Evolutionary conservation across 176 grass and related monocot genomes (phyloP), one percentile per base, ranked within the genome.

Genomic region (Oryza brachyantha): DNA sequence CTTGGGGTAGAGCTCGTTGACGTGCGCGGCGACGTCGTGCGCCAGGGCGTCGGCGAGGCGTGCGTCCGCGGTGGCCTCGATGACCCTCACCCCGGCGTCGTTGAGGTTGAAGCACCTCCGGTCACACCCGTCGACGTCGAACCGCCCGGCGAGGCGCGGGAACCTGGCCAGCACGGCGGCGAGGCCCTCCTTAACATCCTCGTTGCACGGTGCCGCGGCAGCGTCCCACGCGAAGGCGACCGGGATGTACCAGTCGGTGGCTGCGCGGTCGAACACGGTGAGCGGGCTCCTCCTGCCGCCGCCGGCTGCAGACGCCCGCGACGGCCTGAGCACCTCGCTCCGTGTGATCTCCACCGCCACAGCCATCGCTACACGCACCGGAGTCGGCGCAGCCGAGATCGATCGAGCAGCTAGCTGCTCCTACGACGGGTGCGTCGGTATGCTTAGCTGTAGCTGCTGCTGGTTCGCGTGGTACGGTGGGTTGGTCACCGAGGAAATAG

Each of bases 201-300:
- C 28, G 76, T 87, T 84, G 41, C 34, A 3, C n/a, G 84, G 76
- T 31, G 64, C 72, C 28, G 61, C 67, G 9, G 79, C 68, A 3
- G 71, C 55, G 69, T 10, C 9, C 79, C 85, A 91, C 8, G 88
- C 84, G 71, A 76, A 91, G 36, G 84, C 43, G 28, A 55, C 27
- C 2, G 84, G 78, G 54, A 91, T 66, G 48, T 81, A 82, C 26
- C 72, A 74, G 79, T 86, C 62, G 5, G 72, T 84, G 3, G 84
- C 43, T 28, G 75, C 83, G 17, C 57, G 64, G 80, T 91, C 88
- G 59, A 87, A 87, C 1, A 46, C 27, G 6, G 70, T 83, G 29
- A 91, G 84, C 2, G 80, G 84, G 2, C 8, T 8, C 7, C 2
- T 39, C 55, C 2, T 54, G 1, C 26, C 65, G 54, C 31, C 60